Evolutionary conservation across 805 yeast genomes (phyloP).

Genomic region (Kodamaea restingae): DNA sequence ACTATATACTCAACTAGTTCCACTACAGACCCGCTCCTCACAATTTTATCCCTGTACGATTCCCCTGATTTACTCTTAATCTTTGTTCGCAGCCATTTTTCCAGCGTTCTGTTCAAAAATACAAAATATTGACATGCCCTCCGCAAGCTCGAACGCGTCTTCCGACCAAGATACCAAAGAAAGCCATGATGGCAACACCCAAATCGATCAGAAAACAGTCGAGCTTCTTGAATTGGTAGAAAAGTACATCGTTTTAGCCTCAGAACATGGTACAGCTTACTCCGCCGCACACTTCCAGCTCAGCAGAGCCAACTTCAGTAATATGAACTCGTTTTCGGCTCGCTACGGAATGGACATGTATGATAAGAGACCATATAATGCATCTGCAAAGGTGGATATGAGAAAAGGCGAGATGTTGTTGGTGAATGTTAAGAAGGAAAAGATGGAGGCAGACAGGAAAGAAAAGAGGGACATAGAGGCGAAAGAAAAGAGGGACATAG

Average conservation of each 20-base stretch:
- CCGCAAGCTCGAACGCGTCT: too few relatives aligned
- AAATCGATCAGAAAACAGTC: slow-evolving; percentile 6
- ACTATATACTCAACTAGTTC: too few relatives aligned
- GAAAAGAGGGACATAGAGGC: slow-evolving; percentile 3
- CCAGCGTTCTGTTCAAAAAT: too few relatives aligned
- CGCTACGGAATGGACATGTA: slow-evolving; percentile 40
- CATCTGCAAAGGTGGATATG: slow-evolving; percentile 19
- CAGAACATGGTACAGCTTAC: slow-evolving; percentile 19
- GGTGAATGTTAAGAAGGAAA: slow-evolving; percentile 2
- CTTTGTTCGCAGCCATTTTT: too few relatives aligned
- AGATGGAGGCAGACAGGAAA: slow-evolving; percentile 4
- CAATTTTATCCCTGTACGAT: too few relatives aligned
- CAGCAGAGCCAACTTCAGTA: slow-evolving; percentile 44
- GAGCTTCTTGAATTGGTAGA: slow-evolving; percentile 29
- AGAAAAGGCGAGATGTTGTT: too few relatives aligned
- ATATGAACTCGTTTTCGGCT: too few relatives aligned
- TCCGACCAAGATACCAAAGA: too few relatives aligned
- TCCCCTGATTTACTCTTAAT: too few relatives aligned
- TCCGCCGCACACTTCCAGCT: slow-evolving; percentile 37
- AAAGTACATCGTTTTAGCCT: slow-evolving; percentile 27
- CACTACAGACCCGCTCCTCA: too few relatives aligned
- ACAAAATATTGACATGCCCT: too few relatives aligned
- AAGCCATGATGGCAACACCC: too few relatives aligned
- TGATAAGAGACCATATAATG: slow-evolving; percentile 33
- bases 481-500: slow-evolving; percentile 1